A percentile compares a stretch with the other conserved stretches of the same genome.
Evolutionary conservation across 1,139 yeast genomes (phyloP).

Genomic region (Candida gigantensis): DNA sequence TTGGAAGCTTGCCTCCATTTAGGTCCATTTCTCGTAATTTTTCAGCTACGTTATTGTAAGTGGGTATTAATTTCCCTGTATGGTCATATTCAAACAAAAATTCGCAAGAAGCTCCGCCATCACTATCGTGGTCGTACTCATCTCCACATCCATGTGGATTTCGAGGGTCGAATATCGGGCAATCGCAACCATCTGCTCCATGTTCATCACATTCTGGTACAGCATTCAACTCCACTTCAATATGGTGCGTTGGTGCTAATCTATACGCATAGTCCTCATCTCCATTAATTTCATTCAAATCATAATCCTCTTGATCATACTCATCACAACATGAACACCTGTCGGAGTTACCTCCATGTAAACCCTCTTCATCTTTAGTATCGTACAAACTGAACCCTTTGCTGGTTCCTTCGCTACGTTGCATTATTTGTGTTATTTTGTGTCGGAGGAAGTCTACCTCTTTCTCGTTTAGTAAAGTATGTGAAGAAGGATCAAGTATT

Average conservation of each 20-base stretch:
- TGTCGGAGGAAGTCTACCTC: conserved; percentile 36
- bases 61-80: conserved; percentile 45
- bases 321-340: conserved; percentile 17
- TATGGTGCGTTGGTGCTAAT: conserved; percentile 36
- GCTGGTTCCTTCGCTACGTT: conserved; percentile 11
- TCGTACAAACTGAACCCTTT: conserved; percentile 43
- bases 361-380: conserved; percentile 44
- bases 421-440: conserved; percentile 29
- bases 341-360: conserved; percentile 34
- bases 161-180: conserved; percentile 26
- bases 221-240: conserved; percentile 44
- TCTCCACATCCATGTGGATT: conserved; percentile 2
- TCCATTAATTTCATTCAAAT: conserved; percentile 10
- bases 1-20: conserved; percentile 14
- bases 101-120: conserved; percentile 41
- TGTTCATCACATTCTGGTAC: conserved; percentile 36
- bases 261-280: conserved; percentile 4
- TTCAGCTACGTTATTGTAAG: conserved; percentile 43
- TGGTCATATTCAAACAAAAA: conserved; percentile 47
- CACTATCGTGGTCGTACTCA: conserved; percentile 21
- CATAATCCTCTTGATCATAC: conserved; percentile 12
- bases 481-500: conserved; percentile 11
- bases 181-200: conserved; percentile 33
- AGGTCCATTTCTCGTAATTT: conserved; percentile 31
- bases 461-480: conserved; percentile 27